Evolutionary conservation across 257 asterid species (phyloP).

Genomic region (Rhazya stricta): DNA sequence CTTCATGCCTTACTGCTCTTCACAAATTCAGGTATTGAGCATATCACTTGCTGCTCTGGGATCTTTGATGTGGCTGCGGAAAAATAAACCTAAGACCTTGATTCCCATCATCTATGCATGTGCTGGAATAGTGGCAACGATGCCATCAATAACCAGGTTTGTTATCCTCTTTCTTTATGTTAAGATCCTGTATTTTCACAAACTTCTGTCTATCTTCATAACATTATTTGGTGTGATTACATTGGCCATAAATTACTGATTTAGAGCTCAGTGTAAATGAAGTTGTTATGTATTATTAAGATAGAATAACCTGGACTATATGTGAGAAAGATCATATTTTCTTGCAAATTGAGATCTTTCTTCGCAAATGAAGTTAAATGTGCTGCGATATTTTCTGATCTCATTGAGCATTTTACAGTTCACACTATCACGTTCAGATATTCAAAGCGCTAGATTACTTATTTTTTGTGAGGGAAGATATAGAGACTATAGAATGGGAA

Average conservation of each 20-base stretch:
- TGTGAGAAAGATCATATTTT: no score
- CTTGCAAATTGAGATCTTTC: no score
- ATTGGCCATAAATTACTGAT: not conserved
- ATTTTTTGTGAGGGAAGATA: not conserved
- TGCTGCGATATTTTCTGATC: not conserved
- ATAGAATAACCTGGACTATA: not conserved
- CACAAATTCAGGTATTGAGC: conserved; percentile 59
- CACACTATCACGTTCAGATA: no score
- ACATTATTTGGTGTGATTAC: not conserved
- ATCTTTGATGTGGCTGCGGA: conserved; percentile 94
- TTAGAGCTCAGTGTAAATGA: not conserved
- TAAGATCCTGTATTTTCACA: not conserved
- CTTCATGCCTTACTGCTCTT: not conserved
- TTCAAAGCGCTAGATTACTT: not conserved
- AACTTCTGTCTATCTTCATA: not conserved
- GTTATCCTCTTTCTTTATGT: not conserved
- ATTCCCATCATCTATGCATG: conserved; percentile 80
- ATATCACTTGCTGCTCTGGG: conserved; percentile 90
- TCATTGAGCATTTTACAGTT: not conserved
- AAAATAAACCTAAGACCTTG: conserved; percentile 89
- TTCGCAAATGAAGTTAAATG: not conserved
- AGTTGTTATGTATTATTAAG: not conserved
- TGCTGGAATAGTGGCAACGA: conserved; percentile 84
- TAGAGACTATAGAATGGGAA: not conserved
- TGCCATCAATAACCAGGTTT: conserved; percentile 92